phyloP scores from a whole-genome alignment of 768 basidiomycete genomes.

The Gloeophyllum trabeum region DNA sequence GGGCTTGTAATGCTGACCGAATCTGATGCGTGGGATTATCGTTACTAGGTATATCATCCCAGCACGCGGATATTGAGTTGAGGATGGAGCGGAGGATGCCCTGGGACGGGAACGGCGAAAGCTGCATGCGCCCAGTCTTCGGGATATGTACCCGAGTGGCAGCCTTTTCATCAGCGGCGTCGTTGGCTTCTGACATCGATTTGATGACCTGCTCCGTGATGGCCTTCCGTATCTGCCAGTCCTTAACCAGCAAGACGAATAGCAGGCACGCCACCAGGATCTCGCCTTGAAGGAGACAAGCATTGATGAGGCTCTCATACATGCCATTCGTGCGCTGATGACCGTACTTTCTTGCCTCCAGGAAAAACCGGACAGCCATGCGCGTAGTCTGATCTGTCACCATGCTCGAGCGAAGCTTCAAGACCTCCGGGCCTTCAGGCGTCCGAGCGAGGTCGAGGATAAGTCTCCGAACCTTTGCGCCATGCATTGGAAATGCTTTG shows the following conservation, averaged over 20 bases:
- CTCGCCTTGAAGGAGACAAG: slow-evolving; percentile 69
- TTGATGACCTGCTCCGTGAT: slow-evolving; percentile 15
- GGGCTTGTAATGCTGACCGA: slow-evolving; percentile 50
- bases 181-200: slow-evolving; percentile 11
- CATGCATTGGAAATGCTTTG: too few species aligned
- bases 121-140: too few species aligned
- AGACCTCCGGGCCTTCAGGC: slow-evolving; percentile 6
- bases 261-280: slow-evolving; percentile 66
- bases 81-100: neutral
- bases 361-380: slow-evolving; percentile 41
- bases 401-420: slow-evolving; percentile 22
- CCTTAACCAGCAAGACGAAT: slow-evolving; percentile 53
- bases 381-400: slow-evolving; percentile 29
- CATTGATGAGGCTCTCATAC: slow-evolving; percentile 47
- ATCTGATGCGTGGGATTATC: neutral
- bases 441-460: neutral
- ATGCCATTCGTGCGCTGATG: slow-evolving; percentile 46
- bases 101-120: neutral
- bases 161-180: neutral
- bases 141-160: neutral
- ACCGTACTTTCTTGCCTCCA: slow-evolving; percentile 39
- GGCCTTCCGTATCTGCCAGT: slow-evolving; percentile 34
- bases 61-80: neutral
- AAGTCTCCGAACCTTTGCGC: too few species aligned
- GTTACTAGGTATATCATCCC: neutral